Conservation (phyloP, 495 filamentous ascomycete species). For the Massariosphaeria phaeospora region DNA sequence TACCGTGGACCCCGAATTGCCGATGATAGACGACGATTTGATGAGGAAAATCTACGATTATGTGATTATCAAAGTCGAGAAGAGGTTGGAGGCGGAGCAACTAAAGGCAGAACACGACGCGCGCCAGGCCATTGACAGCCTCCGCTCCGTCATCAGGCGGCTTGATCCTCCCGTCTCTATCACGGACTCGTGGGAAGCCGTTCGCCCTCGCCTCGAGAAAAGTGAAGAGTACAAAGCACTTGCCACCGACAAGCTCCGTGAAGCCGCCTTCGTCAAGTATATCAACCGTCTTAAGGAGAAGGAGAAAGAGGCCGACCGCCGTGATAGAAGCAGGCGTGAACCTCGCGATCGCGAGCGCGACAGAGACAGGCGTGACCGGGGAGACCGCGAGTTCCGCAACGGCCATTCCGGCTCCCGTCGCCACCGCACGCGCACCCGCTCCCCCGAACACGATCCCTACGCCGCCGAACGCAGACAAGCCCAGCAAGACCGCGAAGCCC, state of each 20-base stretch:
- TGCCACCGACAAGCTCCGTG: conserved; percentile 73
- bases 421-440: conserved; percentile 60
- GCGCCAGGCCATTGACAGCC: conserved; percentile 74
- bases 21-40: conserved; percentile 68
- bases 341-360: conserved; percentile 51
- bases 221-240: conserved; percentile 78
- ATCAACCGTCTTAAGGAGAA: conserved; percentile 85
- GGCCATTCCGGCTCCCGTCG: conserved; percentile 50
- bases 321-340: conserved; percentile 34
- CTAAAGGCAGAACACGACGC: conserved; percentile 77
- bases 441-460: conserved; percentile 80
- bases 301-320: conserved; percentile 78
- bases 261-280: conserved; percentile 85
- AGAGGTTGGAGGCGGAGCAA: conserved; percentile 78
- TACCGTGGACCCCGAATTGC: conserved; percentile 69
- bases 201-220: conserved; percentile 70
- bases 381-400: conserved; percentile 53
- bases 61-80: conserved; percentile 72
- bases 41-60: conserved; percentile 74
- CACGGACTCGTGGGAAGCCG: conserved; percentile 79
- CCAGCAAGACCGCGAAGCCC: conserved; percentile 78
- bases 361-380: conserved; percentile 44
- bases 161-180: conserved; percentile 77
- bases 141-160: conserved; percentile 84
- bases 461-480: conserved; percentile 84